These are phyloP conservation scores for Dryadomyces quercivorus DNA, from an alignment of 2,329 filamentous ascomycete genomes.

Conservation along the genomic window DNA sequence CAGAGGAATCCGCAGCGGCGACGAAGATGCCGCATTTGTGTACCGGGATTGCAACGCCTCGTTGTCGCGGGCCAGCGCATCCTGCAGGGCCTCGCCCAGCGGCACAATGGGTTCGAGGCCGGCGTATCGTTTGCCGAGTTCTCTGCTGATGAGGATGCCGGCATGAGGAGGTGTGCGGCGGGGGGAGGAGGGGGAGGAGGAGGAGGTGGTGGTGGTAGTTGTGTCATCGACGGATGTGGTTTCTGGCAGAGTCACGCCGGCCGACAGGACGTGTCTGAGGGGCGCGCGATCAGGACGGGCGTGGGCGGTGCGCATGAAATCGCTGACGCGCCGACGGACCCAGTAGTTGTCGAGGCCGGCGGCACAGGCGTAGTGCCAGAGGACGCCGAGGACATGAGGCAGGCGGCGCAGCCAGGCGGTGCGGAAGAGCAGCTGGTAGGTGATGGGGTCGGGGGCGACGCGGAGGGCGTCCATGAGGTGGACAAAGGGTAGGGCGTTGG, in stretches of 20 bases:
- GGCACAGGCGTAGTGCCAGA: constrained; percentile 22
- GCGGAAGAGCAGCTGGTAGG: constrained; percentile 26
- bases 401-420: constrained; percentile 22
- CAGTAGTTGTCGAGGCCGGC: constrained; percentile 13
- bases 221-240: not conserved
- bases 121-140: constrained; percentile 7
- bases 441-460: constrained; percentile 17
- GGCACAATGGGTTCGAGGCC: constrained; percentile 9
- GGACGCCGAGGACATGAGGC: constrained; percentile 18
- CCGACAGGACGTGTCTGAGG: not conserved
- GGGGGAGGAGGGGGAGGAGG: not conserved
- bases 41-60: not conserved
- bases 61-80: constrained; percentile 10
- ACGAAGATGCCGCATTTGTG: not conserved
- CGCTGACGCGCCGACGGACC: constrained; percentile 16
- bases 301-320: constrained; percentile 2
- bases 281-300: not conserved
- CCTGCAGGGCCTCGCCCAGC: constrained; percentile 6
- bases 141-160: not conserved
- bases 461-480: constrained; percentile 8
- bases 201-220: too few species aligned
- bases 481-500: constrained; percentile 13
- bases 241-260: not conserved
- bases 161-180: not conserved
- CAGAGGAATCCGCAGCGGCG: constrained; percentile 8